These are phyloP conservation scores for Annulohypoxylon moriforme DNA, from an alignment of 495 filamentous ascomycete genomes.

Conservation along the genomic window DNA sequence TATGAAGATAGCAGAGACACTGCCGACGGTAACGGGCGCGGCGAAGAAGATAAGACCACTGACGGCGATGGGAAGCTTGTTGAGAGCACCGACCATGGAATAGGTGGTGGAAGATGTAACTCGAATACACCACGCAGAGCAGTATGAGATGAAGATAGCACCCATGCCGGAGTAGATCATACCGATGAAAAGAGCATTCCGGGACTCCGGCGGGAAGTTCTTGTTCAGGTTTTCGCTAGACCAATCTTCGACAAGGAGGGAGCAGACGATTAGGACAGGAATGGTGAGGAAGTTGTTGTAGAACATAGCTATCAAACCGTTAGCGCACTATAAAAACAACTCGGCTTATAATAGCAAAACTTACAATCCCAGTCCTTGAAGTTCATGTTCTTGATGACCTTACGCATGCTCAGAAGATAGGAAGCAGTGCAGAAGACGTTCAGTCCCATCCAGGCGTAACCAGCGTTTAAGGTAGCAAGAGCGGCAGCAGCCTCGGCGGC, in stretches of 20 bases:
- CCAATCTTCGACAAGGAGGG: slow-evolving; percentile 92
- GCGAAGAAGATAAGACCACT: slow-evolving; percentile 95
- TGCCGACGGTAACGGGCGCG: slow-evolving; percentile 91
- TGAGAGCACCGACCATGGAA: slow-evolving; percentile 96
- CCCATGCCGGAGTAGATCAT: slow-evolving; percentile 96
- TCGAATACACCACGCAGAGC: slow-evolving; percentile 97
- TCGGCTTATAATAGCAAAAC: slow-evolving; percentile 49
- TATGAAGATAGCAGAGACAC: slow-evolving; percentile 86
- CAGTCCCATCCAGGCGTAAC: slow-evolving; percentile 97
- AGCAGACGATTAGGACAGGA: slow-evolving; percentile 85
- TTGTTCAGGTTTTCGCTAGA: slow-evolving; percentile 80
- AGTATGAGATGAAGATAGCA: slow-evolving; percentile 98
- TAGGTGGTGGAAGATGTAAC: slow-evolving; percentile 97
- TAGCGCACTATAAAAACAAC: slow-evolving; percentile 40
- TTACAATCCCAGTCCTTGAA: slow-evolving; percentile 99
- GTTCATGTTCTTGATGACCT: slow-evolving; percentile 99
- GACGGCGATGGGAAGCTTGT: slow-evolving; percentile 95
- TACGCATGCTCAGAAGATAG: slow-evolving; percentile 93
- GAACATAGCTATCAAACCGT: slow-evolving; percentile 83
- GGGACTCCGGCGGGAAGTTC: slow-evolving; percentile 85
- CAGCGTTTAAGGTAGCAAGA: slow-evolving; percentile 91
- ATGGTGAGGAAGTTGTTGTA: slow-evolving; percentile 99
- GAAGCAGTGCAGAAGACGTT: slow-evolving; percentile 96
- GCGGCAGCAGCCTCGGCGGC: slow-evolving; percentile 72
- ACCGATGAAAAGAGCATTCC: slow-evolving; percentile 80